These are phyloP conservation scores for Amylocystis lapponica DNA, from an alignment of 768 basidiomycete genomes.

Conservation along the genomic window DNA sequence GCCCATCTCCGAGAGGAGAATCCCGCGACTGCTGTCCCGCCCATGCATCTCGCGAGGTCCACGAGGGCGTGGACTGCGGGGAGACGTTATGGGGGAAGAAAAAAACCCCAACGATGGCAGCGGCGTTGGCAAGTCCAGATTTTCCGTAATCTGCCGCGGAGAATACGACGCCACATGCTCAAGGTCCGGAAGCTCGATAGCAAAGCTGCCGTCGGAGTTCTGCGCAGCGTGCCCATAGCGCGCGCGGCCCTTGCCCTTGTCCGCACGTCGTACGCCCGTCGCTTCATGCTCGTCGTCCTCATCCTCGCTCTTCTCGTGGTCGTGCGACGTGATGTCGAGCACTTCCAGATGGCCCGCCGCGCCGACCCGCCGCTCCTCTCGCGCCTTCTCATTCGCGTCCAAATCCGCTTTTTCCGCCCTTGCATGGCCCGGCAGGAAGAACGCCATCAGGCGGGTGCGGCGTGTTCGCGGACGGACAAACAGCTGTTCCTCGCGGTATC, in stretches of 20 bases:
- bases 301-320: slow-evolving; percentile 1
- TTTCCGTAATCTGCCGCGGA: too few species aligned
- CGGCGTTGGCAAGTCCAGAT: not conserved
- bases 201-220: slow-evolving; percentile 26
- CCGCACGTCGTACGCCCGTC: slow-evolving; percentile 1
- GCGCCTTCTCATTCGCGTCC: not conserved
- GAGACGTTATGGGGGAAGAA: slow-evolving; percentile 7
- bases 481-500: slow-evolving; percentile 19
- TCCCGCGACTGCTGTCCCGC: slow-evolving; percentile 18
- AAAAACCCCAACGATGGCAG: not conserved
- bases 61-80: slow-evolving; percentile 19
- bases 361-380: not conserved
- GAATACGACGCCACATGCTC: slow-evolving; percentile 9
- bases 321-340: slow-evolving; percentile 7
- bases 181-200: slow-evolving; percentile 23
- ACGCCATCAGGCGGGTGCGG: slow-evolving; percentile 8
- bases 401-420: slow-evolving; percentile 3
- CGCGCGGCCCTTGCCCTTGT: slow-evolving; percentile 14
- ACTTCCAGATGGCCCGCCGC: slow-evolving; percentile 5
- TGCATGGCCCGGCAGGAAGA: slow-evolving; percentile 12
- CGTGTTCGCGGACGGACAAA: slow-evolving; percentile 21
- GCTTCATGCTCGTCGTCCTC: slow-evolving; percentile 10
- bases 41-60: slow-evolving; percentile 22
- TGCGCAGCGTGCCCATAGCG: slow-evolving; percentile 19
- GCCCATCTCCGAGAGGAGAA: slow-evolving; percentile 16